Percentiles rank a stretch among this genome's conserved stretches.
These are phyloP conservation scores for Globisporangium heterothallicum DNA, from an alignment of 352 stramenopile genomes.

Conservation along the genomic window DNA sequence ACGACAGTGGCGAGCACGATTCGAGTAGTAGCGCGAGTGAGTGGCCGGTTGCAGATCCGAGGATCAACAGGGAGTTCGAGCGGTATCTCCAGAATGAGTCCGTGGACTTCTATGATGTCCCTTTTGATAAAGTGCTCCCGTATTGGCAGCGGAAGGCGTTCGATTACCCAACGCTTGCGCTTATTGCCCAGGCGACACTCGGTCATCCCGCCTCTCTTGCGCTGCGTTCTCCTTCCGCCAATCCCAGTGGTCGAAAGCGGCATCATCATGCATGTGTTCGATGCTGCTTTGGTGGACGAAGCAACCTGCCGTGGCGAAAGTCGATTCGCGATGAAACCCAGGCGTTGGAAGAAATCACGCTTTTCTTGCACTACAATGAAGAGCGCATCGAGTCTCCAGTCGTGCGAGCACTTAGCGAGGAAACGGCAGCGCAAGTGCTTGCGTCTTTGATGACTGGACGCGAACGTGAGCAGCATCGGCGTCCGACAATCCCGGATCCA, in stretches of 20 bases:
- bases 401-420: conserved; percentile 1
- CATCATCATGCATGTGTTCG: background rate
- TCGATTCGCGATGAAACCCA: conserved; percentile 5
- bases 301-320: background rate
- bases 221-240: background rate
- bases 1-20: background rate
- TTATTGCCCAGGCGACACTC: conserved; percentile 8
- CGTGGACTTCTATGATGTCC: conserved; percentile 11
- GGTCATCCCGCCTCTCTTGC: background rate
- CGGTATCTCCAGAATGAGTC: conserved; percentile 18
- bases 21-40: background rate
- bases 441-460: conserved; percentile 1
- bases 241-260: background rate
- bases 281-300: conserved; percentile 7
- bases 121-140: conserved; percentile 15
- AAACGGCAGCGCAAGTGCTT: background rate
- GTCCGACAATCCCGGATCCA: background rate
- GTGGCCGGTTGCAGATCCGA: background rate
- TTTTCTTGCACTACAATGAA: conserved; percentile 8
- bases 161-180: conserved; percentile 17
- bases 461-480: conserved; percentile 3
- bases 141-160: conserved; percentile 23
- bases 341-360: conserved; percentile 9
- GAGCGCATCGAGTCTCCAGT: background rate
- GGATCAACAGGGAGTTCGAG: conserved; percentile 12